phyloP scores from a whole-genome alignment of 768 basidiomycete genomes.

The Hemileccinum impolitum region DNA sequence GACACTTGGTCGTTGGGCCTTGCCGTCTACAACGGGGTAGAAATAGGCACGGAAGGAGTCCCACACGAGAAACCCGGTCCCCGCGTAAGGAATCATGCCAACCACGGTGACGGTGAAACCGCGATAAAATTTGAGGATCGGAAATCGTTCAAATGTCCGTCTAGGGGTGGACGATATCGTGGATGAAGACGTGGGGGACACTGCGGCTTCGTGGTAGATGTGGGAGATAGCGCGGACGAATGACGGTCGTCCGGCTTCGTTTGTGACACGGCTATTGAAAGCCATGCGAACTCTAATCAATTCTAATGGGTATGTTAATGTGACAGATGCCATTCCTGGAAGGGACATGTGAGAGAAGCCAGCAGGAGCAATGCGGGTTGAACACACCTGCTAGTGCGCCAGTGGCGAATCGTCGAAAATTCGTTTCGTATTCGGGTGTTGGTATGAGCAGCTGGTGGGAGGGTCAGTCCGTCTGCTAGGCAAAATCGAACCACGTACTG shows the following conservation, averaged over 20 bases:
- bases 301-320: constrained; percentile 94
- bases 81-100: constrained; percentile 95
- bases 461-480: not conserved
- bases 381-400: constrained; percentile 81
- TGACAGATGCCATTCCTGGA: constrained; percentile 81
- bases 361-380: not conserved
- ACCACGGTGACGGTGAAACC: constrained; percentile 91
- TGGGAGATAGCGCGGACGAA: constrained; percentile 53
- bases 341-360: not conserved
- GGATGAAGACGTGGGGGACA: constrained; percentile 19
- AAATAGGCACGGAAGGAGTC: constrained; percentile 66
- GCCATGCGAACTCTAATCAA: constrained; percentile 95
- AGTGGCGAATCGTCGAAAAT: constrained; percentile 74
- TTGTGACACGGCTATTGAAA: constrained; percentile 40
- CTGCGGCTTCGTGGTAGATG: constrained; percentile 68
- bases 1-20: constrained; percentile 39
- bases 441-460: constrained; percentile 76
- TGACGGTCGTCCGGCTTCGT: constrained; percentile 40
- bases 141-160: constrained; percentile 54
- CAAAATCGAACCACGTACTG: constrained; percentile 42
- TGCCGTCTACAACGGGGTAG: constrained; percentile 44
- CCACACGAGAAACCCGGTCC: constrained; percentile 92
- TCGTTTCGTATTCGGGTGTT: constrained; percentile 72
- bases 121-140: constrained; percentile 89
- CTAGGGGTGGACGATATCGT: constrained; percentile 17